Evolutionary conservation across 768 basidiomycete species (phyloP).

Genomic region (Rossbeevera mucosa): DNA sequence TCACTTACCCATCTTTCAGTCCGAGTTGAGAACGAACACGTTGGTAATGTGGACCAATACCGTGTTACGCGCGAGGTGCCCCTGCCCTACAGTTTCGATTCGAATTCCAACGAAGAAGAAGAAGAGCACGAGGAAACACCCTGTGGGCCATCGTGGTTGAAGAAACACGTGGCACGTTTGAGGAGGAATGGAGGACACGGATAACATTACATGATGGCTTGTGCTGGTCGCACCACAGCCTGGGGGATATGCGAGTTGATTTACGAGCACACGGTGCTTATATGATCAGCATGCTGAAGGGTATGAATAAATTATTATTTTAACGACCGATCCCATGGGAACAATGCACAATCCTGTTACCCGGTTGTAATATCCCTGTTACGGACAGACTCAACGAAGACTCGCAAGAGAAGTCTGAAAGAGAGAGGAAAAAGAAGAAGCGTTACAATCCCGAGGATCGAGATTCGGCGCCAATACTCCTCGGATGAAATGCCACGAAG

Average conservation of each 20-base stretch:
- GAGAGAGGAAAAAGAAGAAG: too few species aligned
- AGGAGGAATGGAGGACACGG: constrained; percentile 2
- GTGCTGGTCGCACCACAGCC: neutral
- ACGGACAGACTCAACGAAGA: too few species aligned
- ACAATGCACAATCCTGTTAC: neutral
- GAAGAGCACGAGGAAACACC: constrained; percentile 37
- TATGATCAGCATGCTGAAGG: neutral
- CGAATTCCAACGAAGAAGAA: constrained; percentile 43
- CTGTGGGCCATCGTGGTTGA: neutral
- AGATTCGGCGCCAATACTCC: neutral
- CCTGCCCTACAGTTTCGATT: constrained; percentile 60
- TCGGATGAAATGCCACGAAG: neutral
- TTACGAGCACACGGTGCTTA: neutral
- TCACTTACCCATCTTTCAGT: constrained; percentile 34
- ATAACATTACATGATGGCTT: neutral
- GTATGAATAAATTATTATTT: neutral
- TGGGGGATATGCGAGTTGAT: neutral
- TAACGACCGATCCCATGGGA: neutral
- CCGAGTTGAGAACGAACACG: constrained; percentile 85
- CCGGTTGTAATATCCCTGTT: neutral
- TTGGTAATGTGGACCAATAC: constrained; percentile 94
- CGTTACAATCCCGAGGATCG: too few species aligned
- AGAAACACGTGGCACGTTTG: neutral
- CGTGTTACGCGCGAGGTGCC: constrained; percentile 85
- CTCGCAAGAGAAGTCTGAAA: too few species aligned